Base-by-base conservation (phyloP, 345 rosid species). In the Clarkia xantiana region DNA sequence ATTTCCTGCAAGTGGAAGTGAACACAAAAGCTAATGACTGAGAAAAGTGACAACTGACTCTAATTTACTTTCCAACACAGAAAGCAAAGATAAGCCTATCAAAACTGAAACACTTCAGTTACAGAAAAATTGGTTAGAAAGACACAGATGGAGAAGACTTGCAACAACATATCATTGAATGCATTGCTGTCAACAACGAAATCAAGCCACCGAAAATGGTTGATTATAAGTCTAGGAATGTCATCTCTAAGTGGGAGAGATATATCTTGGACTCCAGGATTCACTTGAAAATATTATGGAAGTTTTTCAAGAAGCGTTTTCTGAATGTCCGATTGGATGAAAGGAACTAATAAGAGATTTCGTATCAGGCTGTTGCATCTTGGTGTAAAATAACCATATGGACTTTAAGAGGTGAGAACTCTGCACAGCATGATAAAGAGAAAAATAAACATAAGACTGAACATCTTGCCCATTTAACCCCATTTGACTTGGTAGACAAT, bases 201-300 rank as follows among this genome's bases (percentile, higher is more conserved):
- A 63, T 86, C 93, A 8, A 86, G 84, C 88, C 88, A 86, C 10
- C 95, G 74, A 46, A 86, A 76, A 39, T 80, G 84, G 52, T 74
- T 78, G 47, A 86, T 56, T 44, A 86, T 82, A 19, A 80, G 82
- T 50, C 95, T 68, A 38, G 84, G 79, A 38, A 78, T 72, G 57
- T 86, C 95, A 6, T 86, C 80, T 49, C 76, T 76, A 0, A 82
- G 69, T 0, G 81, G 62, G 64, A 64, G 34, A 11, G 65, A 59
- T 11, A 57, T n/a, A 29, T 51, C 54, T 0, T 63, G 62, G 54
- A 52, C 47, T 56, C 68, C 76, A 0, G 62, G 14, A 57, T 62
- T 62, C 0, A 52, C 23, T 19, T 75, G 75, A 16, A 86, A 86
- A 55, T 67, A 76, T 56, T 82, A 93, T 0, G 93, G 93, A 66